Evolutionary conservation across 441 rosid genomes (phyloP), one percentile per base, ranked within the genome.

Genomic region (Gossypium lobatum): DNA sequence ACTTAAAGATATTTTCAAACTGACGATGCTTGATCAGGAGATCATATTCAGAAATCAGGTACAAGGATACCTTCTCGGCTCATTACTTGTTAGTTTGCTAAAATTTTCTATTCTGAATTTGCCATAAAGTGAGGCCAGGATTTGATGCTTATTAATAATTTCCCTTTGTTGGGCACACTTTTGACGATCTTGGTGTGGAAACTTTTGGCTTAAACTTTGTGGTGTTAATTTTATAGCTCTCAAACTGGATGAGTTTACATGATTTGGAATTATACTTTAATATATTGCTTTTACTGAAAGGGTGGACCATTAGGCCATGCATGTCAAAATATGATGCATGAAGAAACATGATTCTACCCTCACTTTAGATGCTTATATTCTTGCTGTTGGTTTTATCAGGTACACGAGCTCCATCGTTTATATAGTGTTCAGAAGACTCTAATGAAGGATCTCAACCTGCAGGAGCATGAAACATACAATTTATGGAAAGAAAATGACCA

Each of bases 1-100:
- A 42, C 60, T 71, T 59, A 62, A 74, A 70, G 84, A 81, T 57
- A 70, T 75, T 63, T 55, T 83, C 54, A 82, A 77, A 78, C 82
- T 77, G 73, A 84, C 85, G 45, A 84, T 85, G 63, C 69, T 85
- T 31, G 62, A 81, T 28, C 89, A 84, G 79, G 91, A 85, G 66
- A 14, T 72, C 63, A 64, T 71, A 45, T 85, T 85, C 67, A 80
- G 80, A 71, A 83, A 75, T 34, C 89, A 87, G 88, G 91, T 87
- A 81, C 58, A 20, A 8, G 23, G 71, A 62, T 21, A 46, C 17
- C 54, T 0, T 70, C 63, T 65, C 6, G 39, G 17, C 34, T 46
- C n/a, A 17, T 37, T 48, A 31, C 42, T 26, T 69, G 26, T 28
- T 66, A 69, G 26, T 20, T 34, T 9, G 25, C 17, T 28, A 14